phyloP scores from a whole-genome alignment of 257 asterid genomes.

The Solanum sitiens region DNA sequence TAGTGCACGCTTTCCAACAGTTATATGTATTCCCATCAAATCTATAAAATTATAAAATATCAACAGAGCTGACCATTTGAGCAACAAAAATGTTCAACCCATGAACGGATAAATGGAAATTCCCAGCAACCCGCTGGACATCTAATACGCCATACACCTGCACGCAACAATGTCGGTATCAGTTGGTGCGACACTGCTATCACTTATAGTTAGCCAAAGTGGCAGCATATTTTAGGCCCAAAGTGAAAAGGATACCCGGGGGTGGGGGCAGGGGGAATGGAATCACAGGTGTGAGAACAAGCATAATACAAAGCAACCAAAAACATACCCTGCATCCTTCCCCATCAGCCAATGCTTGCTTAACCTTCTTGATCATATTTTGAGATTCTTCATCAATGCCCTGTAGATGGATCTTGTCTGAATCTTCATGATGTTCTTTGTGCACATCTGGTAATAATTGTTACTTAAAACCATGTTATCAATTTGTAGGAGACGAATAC shows the following conservation, averaged over 20 bases:
- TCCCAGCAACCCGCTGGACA: slow-evolving; percentile 98
- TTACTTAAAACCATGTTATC: neutral
- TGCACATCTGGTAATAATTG: slow-evolving; percentile 41
- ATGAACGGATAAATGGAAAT: slow-evolving; percentile 92
- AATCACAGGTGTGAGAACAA: neutral
- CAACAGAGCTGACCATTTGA: slow-evolving; percentile 57
- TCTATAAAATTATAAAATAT: neutral
- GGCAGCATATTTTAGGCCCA: neutral
- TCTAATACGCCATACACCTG: slow-evolving; percentile 92
- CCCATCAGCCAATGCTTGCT: slow-evolving; percentile 68
- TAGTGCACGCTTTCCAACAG: neutral
- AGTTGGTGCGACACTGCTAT: neutral
- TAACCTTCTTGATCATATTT: slow-evolving; percentile 66
- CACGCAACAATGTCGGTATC: slow-evolving; percentile 6
- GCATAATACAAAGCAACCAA: neutral
- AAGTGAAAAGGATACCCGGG: neutral
- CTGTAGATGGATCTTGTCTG: slow-evolving; percentile 33
- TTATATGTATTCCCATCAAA: neutral
- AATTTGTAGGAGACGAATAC: neutral
- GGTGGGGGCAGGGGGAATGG: neutral
- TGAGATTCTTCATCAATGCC: slow-evolving; percentile 80
- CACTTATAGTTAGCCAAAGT: neutral
- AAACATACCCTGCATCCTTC: slow-evolving; percentile 94
- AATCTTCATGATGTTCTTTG: slow-evolving; percentile 62
- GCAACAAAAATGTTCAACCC: slow-evolving; percentile 91